These are phyloP conservation scores for Ustilago nuda DNA, from an alignment of 1,284 basidiomycete species.

Conservation along the genomic window DNA sequence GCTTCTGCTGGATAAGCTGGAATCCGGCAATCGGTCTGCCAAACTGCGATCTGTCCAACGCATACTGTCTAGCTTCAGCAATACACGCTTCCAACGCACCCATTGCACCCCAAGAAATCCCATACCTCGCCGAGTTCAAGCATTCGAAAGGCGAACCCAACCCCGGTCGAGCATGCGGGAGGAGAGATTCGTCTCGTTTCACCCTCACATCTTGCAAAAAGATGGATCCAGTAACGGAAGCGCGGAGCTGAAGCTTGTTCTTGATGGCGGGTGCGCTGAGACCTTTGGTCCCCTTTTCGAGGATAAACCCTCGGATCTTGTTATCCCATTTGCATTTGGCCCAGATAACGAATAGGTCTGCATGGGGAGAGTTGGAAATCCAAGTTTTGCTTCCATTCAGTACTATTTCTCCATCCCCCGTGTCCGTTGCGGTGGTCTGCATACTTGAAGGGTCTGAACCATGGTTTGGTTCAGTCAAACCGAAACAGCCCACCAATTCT, in stretches of 20 bases:
- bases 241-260: conserved; percentile 90
- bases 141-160: conserved; percentile 65
- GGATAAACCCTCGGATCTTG: conserved; percentile 89
- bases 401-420: conserved; percentile 81
- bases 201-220: conserved; percentile 75
- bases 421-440: conserved; percentile 90
- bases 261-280: conserved; percentile 87
- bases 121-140: conserved; percentile 63
- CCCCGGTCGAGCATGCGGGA: conserved; percentile 59
- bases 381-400: conserved; percentile 94
- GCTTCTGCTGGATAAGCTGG: conserved; percentile 92
- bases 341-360: conserved; percentile 91
- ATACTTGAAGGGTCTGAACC: conserved; percentile 93
- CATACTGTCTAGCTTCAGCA: conserved; percentile 81
- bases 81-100: conserved; percentile 88
- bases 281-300: conserved; percentile 91
- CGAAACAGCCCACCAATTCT: conserved; percentile 91
- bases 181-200: conserved; percentile 52
- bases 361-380: conserved; percentile 81
- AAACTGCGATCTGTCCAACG: conserved; percentile 87
- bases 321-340: conserved; percentile 93
- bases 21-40: conserved; percentile 88
- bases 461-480: conserved; percentile 95
- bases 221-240: conserved; percentile 89
- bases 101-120: conserved; percentile 66